These are phyloP conservation scores for Paraglomus brasilianum DNA, from an alignment of 192 early-diverging fungal genomes.

Conservation along the genomic window DNA sequence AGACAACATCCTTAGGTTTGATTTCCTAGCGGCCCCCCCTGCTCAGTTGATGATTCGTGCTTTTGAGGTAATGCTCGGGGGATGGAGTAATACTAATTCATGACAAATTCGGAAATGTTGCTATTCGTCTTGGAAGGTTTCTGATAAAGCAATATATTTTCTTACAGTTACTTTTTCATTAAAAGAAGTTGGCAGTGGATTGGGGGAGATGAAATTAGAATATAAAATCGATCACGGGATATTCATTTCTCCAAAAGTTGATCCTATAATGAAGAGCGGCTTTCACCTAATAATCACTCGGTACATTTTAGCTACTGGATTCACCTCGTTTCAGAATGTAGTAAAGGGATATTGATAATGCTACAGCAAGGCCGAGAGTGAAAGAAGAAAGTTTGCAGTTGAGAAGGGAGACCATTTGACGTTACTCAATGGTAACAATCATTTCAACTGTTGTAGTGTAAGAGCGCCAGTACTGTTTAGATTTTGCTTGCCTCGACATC, in stretches of 20 bases:
- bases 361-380: slow-evolving; percentile 46
- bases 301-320: slow-evolving; percentile 48
- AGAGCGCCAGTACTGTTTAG: background rate
- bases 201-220: too few relatives aligned
- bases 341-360: slow-evolving; percentile 64
- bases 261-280: slow-evolving; percentile 40
- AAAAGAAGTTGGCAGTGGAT: slow-evolving; percentile 69
- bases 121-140: background rate
- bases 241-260: slow-evolving; percentile 74
- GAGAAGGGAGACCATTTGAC: slow-evolving; percentile 73
- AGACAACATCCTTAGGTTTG: slow-evolving; percentile 76
- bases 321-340: slow-evolving; percentile 62
- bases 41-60: slow-evolving; percentile 67
- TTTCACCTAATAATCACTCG: slow-evolving; percentile 20
- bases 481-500: background rate
- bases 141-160: background rate
- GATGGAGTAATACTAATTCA: background rate
- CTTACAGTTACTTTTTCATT: slow-evolving; percentile 62
- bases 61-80: slow-evolving; percentile 49
- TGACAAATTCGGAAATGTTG: too few relatives aligned
- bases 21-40: slow-evolving; percentile 76
- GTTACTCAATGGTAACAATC: slow-evolving; percentile 44
- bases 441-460: background rate
- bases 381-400: slow-evolving; percentile 69
- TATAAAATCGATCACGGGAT: too few relatives aligned